These are phyloP conservation scores for Zymoseptoria crescenta DNA, from an alignment of 2,329 filamentous ascomycete species.

Conservation along the genomic window DNA sequence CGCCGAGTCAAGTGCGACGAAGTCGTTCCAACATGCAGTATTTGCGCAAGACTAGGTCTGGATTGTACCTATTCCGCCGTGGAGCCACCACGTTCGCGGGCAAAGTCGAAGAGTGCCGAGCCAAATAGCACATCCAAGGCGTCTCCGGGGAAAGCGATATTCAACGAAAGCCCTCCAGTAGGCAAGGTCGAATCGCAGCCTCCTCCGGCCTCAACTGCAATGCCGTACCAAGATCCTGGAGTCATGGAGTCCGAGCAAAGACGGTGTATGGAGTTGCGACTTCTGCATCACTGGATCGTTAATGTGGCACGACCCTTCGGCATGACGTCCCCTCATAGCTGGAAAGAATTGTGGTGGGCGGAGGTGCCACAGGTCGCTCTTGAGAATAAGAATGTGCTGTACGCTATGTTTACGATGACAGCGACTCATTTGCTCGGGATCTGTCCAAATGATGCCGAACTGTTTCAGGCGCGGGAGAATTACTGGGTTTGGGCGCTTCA, in stretches of 20 bases:
- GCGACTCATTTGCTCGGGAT: slow-evolving; percentile 17
- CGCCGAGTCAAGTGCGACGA: slow-evolving; percentile 52
- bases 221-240: slow-evolving; percentile 4
- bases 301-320: slow-evolving; percentile 18
- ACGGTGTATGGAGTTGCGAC: slow-evolving; percentile 17
- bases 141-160: slow-evolving; percentile 12
- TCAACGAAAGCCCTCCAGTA: slow-evolving; percentile 12
- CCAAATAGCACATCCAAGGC: slow-evolving; percentile 4
- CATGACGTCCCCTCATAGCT: slow-evolving; percentile 18
- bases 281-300: slow-evolving; percentile 21
- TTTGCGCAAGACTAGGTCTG: slow-evolving; percentile 42
- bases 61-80: slow-evolving; percentile 38
- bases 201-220: neutral
- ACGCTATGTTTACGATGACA: slow-evolving; percentile 20
- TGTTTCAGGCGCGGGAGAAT: slow-evolving; percentile 17
- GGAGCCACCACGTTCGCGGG: slow-evolving; percentile 12
- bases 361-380: slow-evolving; percentile 20
- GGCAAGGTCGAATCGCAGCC: neutral
- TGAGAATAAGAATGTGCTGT: slow-evolving; percentile 18
- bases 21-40: slow-evolving; percentile 41
- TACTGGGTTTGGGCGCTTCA: slow-evolving; percentile 23
- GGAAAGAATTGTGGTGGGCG: slow-evolving; percentile 21
- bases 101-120: slow-evolving; percentile 12
- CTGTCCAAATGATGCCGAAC: slow-evolving; percentile 10
- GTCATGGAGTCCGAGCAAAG: slow-evolving; percentile 15